Evolutionary conservation across 768 basidiomycete species (phyloP), one percentile per base, ranked within the genome.

Genomic region (Lyophyllum atratum): DNA sequence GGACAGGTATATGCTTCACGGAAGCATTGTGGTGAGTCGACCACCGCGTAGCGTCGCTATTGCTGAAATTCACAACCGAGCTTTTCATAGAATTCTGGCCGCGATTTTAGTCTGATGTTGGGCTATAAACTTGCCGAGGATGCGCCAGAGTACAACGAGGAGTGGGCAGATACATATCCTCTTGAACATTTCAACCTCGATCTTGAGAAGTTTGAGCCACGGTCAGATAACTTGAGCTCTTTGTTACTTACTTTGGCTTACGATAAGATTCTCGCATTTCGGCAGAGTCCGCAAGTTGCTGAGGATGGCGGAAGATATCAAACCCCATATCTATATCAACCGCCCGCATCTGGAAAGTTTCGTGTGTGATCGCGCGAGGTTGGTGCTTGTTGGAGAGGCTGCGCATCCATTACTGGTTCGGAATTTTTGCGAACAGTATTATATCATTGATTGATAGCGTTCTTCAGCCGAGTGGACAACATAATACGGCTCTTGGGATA

Each of bases 381-480:
- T 82, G 21, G 76, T 82, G 15, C 68, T 86, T 15, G 75, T 85
- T n/a, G 86, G 85, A 48, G 83, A 86, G 52, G 84, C 85, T 2
- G 84, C 81, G 0, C 85, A 87, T 66, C 81, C 85, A 14, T 68
- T 83, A 33, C 70, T 82, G 65, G 85, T 76, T 58, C 52, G 71
- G 15, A 43, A 28, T 12, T 28, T 55, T 31, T 45, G 46, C 46
- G 28, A 49, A 24, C 22, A 15, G n/a, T 39, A 28, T 33, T 39
- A 11, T 39, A 26, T 50, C 28, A 14, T 43, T 43, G 17, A 26
- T 40, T n/a, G 40, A 34, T 45, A 25, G 24, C 40, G 24, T 42
- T 55, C 12, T 46, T 25, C 56, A 86, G 85, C 84, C 84, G n/a
- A 77, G 79, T 29, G 80, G 79, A 1, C 75, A 78, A 28, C 81